phyloP scores from a whole-genome alignment of 2,329 filamentous ascomycete species.

The Polytolypa hystricis region DNA sequence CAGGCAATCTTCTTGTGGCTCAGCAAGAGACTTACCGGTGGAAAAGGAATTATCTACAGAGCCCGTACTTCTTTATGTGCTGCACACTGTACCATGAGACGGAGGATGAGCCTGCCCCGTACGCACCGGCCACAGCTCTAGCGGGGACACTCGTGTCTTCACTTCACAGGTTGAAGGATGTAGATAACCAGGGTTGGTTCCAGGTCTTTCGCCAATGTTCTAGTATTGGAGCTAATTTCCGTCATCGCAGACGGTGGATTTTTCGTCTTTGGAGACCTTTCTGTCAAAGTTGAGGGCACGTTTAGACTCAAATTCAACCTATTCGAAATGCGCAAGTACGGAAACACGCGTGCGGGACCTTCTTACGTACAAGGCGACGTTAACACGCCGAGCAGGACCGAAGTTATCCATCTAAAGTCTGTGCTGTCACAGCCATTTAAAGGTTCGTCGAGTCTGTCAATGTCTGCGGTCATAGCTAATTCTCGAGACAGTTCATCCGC shows the following conservation, averaged over 20 bases:
- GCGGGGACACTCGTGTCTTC: slow-evolving; percentile 69
- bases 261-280: slow-evolving; percentile 85
- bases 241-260: slow-evolving; percentile 57
- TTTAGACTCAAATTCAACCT: slow-evolving; percentile 68
- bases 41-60: slow-evolving; percentile 46
- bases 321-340: slow-evolving; percentile 57
- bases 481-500: slow-evolving; percentile 27
- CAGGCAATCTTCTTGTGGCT: background rate
- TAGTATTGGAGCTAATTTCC: background rate
- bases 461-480: background rate
- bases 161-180: slow-evolving; percentile 69
- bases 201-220: slow-evolving; percentile 8
- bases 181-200: slow-evolving; percentile 49
- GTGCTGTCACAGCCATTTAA: slow-evolving; percentile 57
- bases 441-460: slow-evolving; percentile 38
- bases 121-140: slow-evolving; percentile 43
- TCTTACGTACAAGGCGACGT: background rate
- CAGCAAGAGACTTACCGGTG: background rate
- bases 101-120: slow-evolving; percentile 34
- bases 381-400: slow-evolving; percentile 18
- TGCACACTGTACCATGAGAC: slow-evolving; percentile 43
- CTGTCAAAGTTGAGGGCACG: slow-evolving; percentile 60
- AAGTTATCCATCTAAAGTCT: slow-evolving; percentile 42
- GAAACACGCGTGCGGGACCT: slow-evolving; percentile 2
- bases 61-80: slow-evolving; percentile 54